phyloP scores from a whole-genome alignment of 2,329 filamentous ascomycete genomes.

The Sporothrix humicola region DNA sequence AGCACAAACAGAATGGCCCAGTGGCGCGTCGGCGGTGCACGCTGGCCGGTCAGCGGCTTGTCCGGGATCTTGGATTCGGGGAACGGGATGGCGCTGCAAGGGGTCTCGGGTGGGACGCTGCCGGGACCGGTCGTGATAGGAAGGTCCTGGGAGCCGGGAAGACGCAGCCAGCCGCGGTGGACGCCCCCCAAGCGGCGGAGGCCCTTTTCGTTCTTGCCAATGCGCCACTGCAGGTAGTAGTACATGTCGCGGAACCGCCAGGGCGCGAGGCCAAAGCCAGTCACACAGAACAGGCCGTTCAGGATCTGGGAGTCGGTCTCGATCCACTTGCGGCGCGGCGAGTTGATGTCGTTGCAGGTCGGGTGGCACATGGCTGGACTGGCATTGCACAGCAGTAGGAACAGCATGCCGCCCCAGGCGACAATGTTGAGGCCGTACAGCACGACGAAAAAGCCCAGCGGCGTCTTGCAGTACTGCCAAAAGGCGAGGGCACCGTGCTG shows the following conservation, averaged over 20 bases:
- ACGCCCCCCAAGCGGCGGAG: constrained; percentile 75
- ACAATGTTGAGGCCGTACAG: constrained; percentile 83
- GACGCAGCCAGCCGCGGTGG: constrained; percentile 76
- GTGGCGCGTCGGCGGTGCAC: constrained; percentile 67
- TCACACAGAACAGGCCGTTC: constrained; percentile 85
- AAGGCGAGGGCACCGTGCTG: constrained; percentile 64
- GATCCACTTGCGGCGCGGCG: constrained; percentile 80
- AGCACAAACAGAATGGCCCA: constrained; percentile 84
- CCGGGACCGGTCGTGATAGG: constrained; percentile 59
- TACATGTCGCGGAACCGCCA: constrained; percentile 85
- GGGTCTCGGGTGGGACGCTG: constrained; percentile 51
- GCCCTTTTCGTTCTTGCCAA: constrained; percentile 58
- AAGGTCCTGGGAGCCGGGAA: constrained; percentile 68
- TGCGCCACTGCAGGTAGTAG: constrained; percentile 70
- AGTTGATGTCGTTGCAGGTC: constrained; percentile 73
- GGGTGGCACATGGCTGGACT: constrained; percentile 74
- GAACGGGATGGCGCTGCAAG: constrained; percentile 61
- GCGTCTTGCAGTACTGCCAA: constrained; percentile 75
- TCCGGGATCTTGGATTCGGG: constrained; percentile 68
- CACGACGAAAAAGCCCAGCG: constrained; percentile 75
- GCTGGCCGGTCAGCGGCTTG: constrained; percentile 71
- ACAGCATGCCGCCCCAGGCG: constrained; percentile 91
- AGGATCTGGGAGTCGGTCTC: constrained; percentile 84
- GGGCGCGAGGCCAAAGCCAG: constrained; percentile 80
- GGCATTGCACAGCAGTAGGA: constrained; percentile 79